A percentile compares a stretch with the other conserved stretches of the same genome.
Conservation (phyloP, 129 eudicot species). For the sunflower (Helianthus annuus) region DNA sequence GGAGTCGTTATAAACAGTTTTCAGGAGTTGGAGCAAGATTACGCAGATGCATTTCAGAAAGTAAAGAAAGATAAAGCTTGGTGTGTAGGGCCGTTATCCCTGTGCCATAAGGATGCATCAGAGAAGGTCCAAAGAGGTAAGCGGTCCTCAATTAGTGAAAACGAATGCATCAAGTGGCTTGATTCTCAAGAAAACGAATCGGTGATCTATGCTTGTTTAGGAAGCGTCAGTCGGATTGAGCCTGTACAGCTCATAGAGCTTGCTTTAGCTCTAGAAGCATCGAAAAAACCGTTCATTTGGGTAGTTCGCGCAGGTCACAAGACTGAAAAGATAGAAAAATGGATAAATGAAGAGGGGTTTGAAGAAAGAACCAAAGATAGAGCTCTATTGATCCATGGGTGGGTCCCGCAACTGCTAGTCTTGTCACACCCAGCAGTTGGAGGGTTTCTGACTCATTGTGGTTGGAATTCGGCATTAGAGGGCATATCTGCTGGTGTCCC, state of each 20-base stretch:
- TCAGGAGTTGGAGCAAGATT: conserved; percentile 44
- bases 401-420: conserved; percentile 69
- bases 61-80: conserved; percentile 31
- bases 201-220: conserved; percentile 47
- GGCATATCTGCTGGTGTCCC: conserved; percentile 56
- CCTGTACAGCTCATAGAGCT: conserved; percentile 45
- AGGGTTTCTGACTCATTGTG: conserved; percentile 67
- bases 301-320: conserved; percentile 32
- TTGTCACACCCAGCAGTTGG: conserved; percentile 60
- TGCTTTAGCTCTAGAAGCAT: conserved; percentile 44
- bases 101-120: conserved; percentile 35
- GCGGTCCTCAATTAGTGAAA: conserved; percentile 26
- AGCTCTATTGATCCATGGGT: conserved; percentile 55
- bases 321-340: conserved; percentile 29
- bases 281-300: conserved; percentile 43
- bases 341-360: conserved; percentile 47
- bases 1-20: conserved; percentile 47
- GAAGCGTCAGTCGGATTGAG: conserved; percentile 38
- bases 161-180: conserved; percentile 44
- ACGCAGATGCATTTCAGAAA: conserved; percentile 33
- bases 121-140: conserved; percentile 48
- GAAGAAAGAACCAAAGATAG: conserved; percentile 49
- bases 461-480: conserved; percentile 70
- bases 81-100: conserved; percentile 50
- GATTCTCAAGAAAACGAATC: conserved; percentile 28